Conservation (phyloP, 352 stramenopile genomes). For the Saprolegnia diclina region DNA sequence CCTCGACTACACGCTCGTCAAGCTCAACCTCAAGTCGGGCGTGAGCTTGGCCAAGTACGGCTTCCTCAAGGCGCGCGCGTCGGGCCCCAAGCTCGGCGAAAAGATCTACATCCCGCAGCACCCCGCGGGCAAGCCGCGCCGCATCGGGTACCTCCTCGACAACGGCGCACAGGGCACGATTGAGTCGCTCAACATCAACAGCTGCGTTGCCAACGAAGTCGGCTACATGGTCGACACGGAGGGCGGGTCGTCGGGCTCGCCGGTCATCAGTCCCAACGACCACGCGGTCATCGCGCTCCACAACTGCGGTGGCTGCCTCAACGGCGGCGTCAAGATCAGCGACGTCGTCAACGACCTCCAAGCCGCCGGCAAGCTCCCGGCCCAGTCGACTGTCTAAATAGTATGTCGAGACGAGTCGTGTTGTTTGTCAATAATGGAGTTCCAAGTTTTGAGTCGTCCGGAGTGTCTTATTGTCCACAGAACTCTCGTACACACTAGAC, state of each 20-base stretch:
- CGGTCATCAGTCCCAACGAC: constrained; percentile 55
- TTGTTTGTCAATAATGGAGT: too few relatives aligned
- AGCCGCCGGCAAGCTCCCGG: neutral
- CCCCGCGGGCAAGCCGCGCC: constrained; percentile 48
- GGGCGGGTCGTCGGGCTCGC: constrained; percentile 63
- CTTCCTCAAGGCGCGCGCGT: constrained; percentile 39
- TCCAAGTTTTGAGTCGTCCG: too few relatives aligned
- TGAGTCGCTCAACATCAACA: neutral
- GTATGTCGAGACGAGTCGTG: too few relatives aligned
- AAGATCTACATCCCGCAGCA: constrained; percentile 62
- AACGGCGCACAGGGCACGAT: constrained; percentile 40
- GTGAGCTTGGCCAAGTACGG: constrained; percentile 33
- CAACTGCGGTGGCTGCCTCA: constrained; percentile 43
- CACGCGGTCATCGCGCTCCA: constrained; percentile 64
- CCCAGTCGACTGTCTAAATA: too few relatives aligned
- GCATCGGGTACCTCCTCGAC: constrained; percentile 43
- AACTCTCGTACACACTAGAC: too few relatives aligned
- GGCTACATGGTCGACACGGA: constrained; percentile 65
- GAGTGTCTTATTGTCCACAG: too few relatives aligned
- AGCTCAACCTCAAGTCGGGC: constrained; percentile 15
- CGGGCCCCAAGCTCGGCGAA: constrained; percentile 46
- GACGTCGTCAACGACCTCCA: constrained; percentile 35
- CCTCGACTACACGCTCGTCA: constrained; percentile 59
- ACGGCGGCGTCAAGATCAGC: constrained; percentile 37
- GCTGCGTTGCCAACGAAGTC: constrained; percentile 34